Evolutionary conservation across 2,329 filamentous ascomycete genomes (phyloP).

Genomic region (Aureobasidium pullulans): DNA sequence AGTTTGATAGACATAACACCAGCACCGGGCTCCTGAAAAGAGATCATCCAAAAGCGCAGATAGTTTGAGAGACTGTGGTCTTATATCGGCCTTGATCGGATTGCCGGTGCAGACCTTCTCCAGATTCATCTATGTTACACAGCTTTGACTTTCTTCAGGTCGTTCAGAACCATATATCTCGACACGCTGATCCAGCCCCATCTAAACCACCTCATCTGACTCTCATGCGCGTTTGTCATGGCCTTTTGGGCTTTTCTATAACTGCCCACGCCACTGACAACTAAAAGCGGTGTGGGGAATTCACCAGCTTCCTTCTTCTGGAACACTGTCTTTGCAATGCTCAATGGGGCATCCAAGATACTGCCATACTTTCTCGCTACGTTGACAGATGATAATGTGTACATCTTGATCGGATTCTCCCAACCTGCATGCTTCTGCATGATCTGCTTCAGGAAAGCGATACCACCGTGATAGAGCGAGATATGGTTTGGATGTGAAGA

Average conservation of each 20-base stretch:
- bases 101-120: too few species aligned
- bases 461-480: constrained; percentile 76
- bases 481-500: constrained; percentile 91
- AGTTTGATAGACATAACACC: too few species aligned
- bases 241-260: constrained; percentile 67
- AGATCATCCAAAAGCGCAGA: too few species aligned
- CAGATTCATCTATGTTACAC: neutral
- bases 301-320: constrained; percentile 45
- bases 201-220: constrained; percentile 98
- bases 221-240: constrained; percentile 85
- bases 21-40: too few species aligned
- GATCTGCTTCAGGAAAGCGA: constrained; percentile 60
- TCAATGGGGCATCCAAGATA: constrained; percentile 67
- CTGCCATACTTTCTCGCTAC: constrained; percentile 74
- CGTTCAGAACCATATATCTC: constrained; percentile 93
- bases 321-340: constrained; percentile 48
- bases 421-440: constrained; percentile 57
- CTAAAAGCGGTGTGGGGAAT: constrained; percentile 54
- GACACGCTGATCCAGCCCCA: constrained; percentile 91
- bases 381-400: constrained; percentile 69
- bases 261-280: constrained; percentile 58
- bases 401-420: constrained; percentile 70
- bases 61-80: too few species aligned
- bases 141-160: constrained; percentile 58
- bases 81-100: too few species aligned